Conservation (phyloP, 768 basidiomycete species). For the Amanita molliuscula region DNA sequence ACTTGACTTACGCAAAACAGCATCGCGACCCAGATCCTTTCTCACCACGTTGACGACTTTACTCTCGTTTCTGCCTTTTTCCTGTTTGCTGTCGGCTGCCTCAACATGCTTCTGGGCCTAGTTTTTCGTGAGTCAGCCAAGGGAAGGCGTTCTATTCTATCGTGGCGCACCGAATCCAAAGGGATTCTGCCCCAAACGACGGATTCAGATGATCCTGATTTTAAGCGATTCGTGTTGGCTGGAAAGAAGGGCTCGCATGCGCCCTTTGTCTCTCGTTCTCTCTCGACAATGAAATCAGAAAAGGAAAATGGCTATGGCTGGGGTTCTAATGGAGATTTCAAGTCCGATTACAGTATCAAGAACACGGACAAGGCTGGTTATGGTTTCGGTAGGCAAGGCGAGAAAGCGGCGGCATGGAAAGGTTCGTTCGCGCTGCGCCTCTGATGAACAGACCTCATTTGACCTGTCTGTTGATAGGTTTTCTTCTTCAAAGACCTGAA, state of each 20-base stretch:
- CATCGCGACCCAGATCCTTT: conserved; percentile 60
- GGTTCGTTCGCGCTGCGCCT: conserved; percentile 25
- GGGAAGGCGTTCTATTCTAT: conserved; percentile 51
- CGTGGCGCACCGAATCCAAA: conserved; percentile 53
- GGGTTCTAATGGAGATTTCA: conserved; percentile 3
- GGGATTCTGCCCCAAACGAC: conserved; percentile 36
- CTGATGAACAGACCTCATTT: background rate
- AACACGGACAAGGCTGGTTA: conserved; percentile 35
- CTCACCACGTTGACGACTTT: conserved; percentile 74
- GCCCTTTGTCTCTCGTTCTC: conserved; percentile 5
- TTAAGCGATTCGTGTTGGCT: conserved; percentile 2
- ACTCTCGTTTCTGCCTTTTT: conserved; percentile 83
- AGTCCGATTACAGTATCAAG: conserved; percentile 15
- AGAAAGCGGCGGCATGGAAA: conserved; percentile 63
- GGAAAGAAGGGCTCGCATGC: background rate
- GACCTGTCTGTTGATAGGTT: conserved; percentile 24
- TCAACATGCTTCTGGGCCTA: conserved; percentile 76
- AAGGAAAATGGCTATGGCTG: conserved; percentile 5
- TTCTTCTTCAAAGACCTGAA: conserved; percentile 44
- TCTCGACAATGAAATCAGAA: conserved; percentile 1
- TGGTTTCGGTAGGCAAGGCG: conserved; percentile 76
- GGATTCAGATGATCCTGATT: background rate
- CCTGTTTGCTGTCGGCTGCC: conserved; percentile 72
- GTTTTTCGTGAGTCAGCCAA: conserved; percentile 67
- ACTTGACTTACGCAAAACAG: conserved; percentile 18